Evolutionary conservation across 768 basidiomycete genomes (phyloP).

Genomic region (Rubroboletus pulcherrimus): DNA sequence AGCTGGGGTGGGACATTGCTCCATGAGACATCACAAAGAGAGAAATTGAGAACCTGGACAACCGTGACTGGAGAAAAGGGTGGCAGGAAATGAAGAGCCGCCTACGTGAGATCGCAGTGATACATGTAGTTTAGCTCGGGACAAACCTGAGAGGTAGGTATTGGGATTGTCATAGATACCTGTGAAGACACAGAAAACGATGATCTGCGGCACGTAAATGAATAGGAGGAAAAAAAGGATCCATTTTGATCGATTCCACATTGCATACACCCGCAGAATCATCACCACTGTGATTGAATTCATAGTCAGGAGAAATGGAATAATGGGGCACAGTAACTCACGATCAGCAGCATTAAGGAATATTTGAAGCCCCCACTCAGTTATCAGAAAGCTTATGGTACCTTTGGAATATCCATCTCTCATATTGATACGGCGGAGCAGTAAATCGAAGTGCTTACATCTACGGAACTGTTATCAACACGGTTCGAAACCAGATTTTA

Average conservation of each 20-base stretch:
- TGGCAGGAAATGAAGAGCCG: too few species aligned
- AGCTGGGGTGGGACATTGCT: too few species aligned
- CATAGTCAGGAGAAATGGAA: not conserved
- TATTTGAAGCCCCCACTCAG: not conserved
- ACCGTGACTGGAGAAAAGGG: too few species aligned
- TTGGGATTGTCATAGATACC: too few species aligned
- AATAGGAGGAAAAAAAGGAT: not conserved
- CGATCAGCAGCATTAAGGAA: slow-evolving; percentile 4
- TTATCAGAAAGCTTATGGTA: not conserved
- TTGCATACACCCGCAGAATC: not conserved
- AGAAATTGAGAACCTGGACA: too few species aligned
- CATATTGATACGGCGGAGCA: too few species aligned
- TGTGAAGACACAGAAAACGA: not conserved
- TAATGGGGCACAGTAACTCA: not conserved
- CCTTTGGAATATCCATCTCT: not conserved
- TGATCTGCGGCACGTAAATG: not conserved
- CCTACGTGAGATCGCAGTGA: too few species aligned
- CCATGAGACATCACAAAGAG: too few species aligned
- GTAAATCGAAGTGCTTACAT: not conserved
- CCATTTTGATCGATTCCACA: not conserved
- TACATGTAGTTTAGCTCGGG: too few species aligned
- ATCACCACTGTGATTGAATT: not conserved
- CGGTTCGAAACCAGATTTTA: not conserved
- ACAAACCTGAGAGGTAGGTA: too few species aligned
- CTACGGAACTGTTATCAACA: not conserved